Conservation (phyloP, 1,284 basidiomycete species). For the Ustilago trichophora region DNA sequence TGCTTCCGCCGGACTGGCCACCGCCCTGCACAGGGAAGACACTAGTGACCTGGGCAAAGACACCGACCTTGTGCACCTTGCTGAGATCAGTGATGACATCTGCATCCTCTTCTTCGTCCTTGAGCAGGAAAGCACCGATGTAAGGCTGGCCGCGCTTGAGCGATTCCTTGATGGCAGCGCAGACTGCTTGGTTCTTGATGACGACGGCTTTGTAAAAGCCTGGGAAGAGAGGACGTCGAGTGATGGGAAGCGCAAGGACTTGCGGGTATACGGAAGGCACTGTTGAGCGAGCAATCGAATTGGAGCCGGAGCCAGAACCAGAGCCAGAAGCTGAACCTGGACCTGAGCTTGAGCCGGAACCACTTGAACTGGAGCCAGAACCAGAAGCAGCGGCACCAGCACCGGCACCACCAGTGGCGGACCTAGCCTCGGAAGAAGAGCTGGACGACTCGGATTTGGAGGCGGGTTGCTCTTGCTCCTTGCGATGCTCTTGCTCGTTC, state of each 20-base stretch:
- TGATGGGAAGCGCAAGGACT: slow-evolving; percentile 93
- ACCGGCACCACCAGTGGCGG: slow-evolving; percentile 16
- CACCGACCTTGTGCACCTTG: slow-evolving; percentile 91
- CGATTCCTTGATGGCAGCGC: slow-evolving; percentile 94
- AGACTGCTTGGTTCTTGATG: slow-evolving; percentile 76
- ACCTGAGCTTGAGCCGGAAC: slow-evolving; percentile 1
- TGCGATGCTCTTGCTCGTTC: slow-evolving; percentile 22
- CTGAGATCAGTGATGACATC: slow-evolving; percentile 89
- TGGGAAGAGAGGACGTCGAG: slow-evolving; percentile 92
- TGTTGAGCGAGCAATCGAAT: slow-evolving; percentile 52
- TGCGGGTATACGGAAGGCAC: slow-evolving; percentile 78
- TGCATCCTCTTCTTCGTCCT: slow-evolving; percentile 90
- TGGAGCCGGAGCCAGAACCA: slow-evolving; percentile 31
- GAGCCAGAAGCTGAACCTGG: slow-evolving; percentile 9
- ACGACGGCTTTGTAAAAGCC: slow-evolving; percentile 79
- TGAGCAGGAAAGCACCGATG: slow-evolving; percentile 95
- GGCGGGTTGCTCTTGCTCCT: slow-evolving; percentile 9
- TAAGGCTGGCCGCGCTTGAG: slow-evolving; percentile 97
- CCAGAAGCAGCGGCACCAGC: slow-evolving; percentile 8
- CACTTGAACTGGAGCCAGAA: slow-evolving; percentile 14
- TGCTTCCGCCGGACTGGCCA: slow-evolving; percentile 66
- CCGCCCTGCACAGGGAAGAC: slow-evolving; percentile 73
- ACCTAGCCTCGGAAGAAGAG: slow-evolving; percentile 16
- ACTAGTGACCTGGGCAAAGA: slow-evolving; percentile 96
- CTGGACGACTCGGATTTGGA: slow-evolving; percentile 26